Evolutionary conservation across 192 early-diverging fungal species (phyloP), one percentile per base, ranked within the genome.

Genomic region (Podila minutissima): DNA sequence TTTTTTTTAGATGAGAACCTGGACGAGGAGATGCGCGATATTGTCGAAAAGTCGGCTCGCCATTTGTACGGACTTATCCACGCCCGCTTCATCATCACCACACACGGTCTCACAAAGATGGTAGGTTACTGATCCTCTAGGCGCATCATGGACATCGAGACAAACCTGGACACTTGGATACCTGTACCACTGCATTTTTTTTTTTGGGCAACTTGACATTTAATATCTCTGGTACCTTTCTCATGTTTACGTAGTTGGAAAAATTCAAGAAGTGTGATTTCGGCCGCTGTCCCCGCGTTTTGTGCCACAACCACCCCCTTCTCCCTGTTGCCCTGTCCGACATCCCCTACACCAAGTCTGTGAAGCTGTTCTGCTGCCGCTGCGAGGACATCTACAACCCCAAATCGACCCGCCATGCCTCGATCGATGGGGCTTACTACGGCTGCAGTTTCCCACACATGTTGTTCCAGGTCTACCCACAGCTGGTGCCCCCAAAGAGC

Each of bases 11-110:
- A 95, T 58, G 91, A 83, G 75, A 92, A 76, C 61, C 86, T 87
- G 64, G 91, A 95, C 62, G 89, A 94, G 26, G 87, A 92, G 31
- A 88, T 89, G 70, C 88, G 94, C 63, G 91, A 91, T 58, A 89
- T 93, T 67, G 93, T 99, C 11, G 96, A 97, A 71, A 92, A 88
- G 62, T 93, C 94, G 2, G 96, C 97, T 3, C 91, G 92, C 66
- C 95, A 97, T 75, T 83, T 99, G 51, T 99, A 98, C 77, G 98
- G 98, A 49, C 88, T 99, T n/a, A 97, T 99, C 69, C 98, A 99
- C 71, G 96, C 96, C 37, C 93, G 98, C 32, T 99, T 94, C 83
- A 91, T 99, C 72, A 91, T 98, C 46, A 99, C 98, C 0, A 88
- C 88, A 15, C 91, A 95, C 61, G 98, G 98, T 12, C 87, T 98